Evolutionary conservation across 1,284 basidiomycete genomes (phyloP).

Genomic region (Golubevia pallescens): DNA sequence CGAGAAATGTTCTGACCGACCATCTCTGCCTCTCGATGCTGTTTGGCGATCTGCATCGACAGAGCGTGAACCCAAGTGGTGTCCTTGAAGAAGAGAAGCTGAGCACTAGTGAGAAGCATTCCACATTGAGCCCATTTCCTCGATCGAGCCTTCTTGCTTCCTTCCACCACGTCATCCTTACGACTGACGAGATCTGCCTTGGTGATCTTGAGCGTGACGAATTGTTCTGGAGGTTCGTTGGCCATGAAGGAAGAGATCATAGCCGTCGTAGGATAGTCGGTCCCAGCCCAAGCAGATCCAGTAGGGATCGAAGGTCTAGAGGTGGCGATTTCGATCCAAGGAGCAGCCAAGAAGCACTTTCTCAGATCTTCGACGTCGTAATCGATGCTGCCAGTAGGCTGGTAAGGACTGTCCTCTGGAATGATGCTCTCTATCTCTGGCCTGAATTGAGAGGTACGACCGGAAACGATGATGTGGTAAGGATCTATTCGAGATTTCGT

Average conservation of each 20-base stretch:
- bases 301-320: conserved; percentile 10
- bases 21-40: conserved; percentile 4
- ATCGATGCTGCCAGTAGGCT: conserved; percentile 27
- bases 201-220: conserved; percentile 73
- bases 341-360: conserved; percentile 36
- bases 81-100: conserved; percentile 91
- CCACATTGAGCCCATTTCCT: conserved; percentile 89
- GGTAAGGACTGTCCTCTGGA: conserved; percentile 41
- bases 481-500: conserved; percentile 10
- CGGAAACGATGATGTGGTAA: background rate
- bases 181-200: conserved; percentile 82
- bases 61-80: conserved; percentile 72
- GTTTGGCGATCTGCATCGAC: conserved; percentile 68
- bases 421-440: conserved; percentile 43
- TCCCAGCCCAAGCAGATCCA: conserved; percentile 3
- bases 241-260: conserved; percentile 4
- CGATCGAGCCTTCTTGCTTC: conserved; percentile 76
- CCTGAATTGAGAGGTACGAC: conserved; percentile 10
- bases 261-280: background rate
- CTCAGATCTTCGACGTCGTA: conserved; percentile 30
- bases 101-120: conserved; percentile 85
- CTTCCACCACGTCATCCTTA: conserved; percentile 75
- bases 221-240: conserved; percentile 32
- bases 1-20: background rate
- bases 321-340: conserved; percentile 50